phyloP scores from a whole-genome alignment of 1,139 yeast genomes.

The Candida tropicalis region DNA sequence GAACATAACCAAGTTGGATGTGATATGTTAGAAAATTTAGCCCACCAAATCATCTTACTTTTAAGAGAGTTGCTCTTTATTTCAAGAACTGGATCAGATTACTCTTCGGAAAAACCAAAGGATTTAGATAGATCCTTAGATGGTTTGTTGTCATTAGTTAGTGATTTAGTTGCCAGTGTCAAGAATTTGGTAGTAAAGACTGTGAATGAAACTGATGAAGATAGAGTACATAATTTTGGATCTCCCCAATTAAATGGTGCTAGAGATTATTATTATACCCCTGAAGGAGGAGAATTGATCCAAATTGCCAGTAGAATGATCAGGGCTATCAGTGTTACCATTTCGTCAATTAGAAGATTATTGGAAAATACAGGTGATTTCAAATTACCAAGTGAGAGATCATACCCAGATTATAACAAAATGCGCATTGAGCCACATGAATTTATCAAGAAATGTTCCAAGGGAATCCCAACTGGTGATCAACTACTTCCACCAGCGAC shows the following conservation, averaged over 20 bases:
- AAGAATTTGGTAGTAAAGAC: constrained; percentile 63
- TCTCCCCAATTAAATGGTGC: constrained; percentile 12
- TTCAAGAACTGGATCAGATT: constrained; percentile 56
- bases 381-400: constrained; percentile 61
- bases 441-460: constrained; percentile 64
- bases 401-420: constrained; percentile 70
- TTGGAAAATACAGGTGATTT: constrained; percentile 70
- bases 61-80: constrained; percentile 66
- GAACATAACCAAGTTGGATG: constrained; percentile 75
- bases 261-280: constrained; percentile 55
- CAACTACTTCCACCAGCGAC: constrained; percentile 14
- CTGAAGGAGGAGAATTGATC: constrained; percentile 68
- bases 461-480: constrained; percentile 56
- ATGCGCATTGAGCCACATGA: constrained; percentile 62
- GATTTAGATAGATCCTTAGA: constrained; percentile 60
- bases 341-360: constrained; percentile 43
- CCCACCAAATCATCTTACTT: constrained; percentile 67
- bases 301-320: constrained; percentile 68
- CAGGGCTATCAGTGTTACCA: constrained; percentile 53
- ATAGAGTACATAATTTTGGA: constrained; percentile 17
- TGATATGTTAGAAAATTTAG: constrained; percentile 62
- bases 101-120: constrained; percentile 41
- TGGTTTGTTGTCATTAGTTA: constrained; percentile 58
- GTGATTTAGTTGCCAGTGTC: constrained; percentile 66
- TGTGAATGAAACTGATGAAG: constrained; percentile 40